These are phyloP conservation scores for Lignosus rhinocerotis DNA, from an alignment of 1,284 basidiomycete species.

Conservation along the genomic window DNA sequence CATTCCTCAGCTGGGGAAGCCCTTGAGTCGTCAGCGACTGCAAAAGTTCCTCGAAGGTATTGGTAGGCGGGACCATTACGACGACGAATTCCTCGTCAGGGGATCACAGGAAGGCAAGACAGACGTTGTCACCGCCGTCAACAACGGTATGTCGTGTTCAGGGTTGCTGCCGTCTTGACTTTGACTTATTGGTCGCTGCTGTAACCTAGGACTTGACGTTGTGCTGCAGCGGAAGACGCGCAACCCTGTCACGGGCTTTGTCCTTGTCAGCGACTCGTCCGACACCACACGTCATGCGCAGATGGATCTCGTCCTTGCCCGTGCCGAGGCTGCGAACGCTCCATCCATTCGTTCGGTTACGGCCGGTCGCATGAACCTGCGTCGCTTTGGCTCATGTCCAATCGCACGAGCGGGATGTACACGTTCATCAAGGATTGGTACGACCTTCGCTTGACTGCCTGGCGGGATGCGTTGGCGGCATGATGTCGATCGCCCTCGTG, in stretches of 20 bases:
- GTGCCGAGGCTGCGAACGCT: conserved; percentile 93
- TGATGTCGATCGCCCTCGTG: conserved; percentile 88
- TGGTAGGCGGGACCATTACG: conserved; percentile 44
- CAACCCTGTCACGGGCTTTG: conserved; percentile 88
- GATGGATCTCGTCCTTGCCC: conserved; percentile 96
- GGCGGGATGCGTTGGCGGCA: conserved; percentile 89
- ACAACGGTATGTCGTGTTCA: conserved; percentile 63
- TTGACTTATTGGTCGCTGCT: conserved; percentile 1
- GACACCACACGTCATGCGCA: conserved; percentile 94
- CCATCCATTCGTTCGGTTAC: conserved; percentile 96
- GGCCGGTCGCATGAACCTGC: conserved; percentile 96
- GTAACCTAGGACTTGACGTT: conserved; percentile 77
- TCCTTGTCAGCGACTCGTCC: conserved; percentile 89
- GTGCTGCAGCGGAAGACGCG: conserved; percentile 91
- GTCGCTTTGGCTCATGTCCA: conserved; percentile 98
- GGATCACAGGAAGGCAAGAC: conserved; percentile 85
- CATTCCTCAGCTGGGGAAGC: conserved; percentile 77
- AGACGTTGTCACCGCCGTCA: conserved; percentile 95
- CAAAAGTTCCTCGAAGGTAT: conserved; percentile 78
- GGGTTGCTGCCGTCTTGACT: not conserved
- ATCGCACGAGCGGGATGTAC: conserved; percentile 96
- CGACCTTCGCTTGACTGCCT: conserved; percentile 85
- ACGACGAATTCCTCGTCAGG: conserved; percentile 79
- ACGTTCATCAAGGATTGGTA: conserved; percentile 98
- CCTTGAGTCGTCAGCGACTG: conserved; percentile 69